Evolutionary conservation across 495 filamentous ascomycete species (phyloP).

Genomic region (Penicillium tannophilum): DNA sequence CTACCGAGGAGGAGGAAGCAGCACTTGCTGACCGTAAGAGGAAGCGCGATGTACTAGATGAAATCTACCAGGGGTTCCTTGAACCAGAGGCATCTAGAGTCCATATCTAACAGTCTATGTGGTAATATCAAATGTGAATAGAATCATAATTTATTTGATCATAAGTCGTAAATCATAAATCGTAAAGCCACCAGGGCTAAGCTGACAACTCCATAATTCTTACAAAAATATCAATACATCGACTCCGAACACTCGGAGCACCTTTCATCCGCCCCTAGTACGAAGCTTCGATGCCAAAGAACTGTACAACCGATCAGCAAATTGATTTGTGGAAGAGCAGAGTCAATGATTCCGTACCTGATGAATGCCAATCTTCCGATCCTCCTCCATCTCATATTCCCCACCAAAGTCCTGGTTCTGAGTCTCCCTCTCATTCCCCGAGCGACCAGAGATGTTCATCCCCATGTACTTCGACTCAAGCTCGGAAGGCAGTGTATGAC

Average conservation of each 20-base stretch:
- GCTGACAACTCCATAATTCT: background rate
- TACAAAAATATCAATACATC: background rate
- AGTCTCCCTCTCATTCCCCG: conserved; percentile 36
- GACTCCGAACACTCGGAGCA: background rate
- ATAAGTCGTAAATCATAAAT: conserved; percentile 2
- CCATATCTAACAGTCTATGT: background rate
- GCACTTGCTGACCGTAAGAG: conserved; percentile 47
- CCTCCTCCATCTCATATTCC: conserved; percentile 38
- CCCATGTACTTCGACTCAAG: conserved; percentile 51
- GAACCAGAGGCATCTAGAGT: conserved; percentile 8
- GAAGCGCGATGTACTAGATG: conserved; percentile 52
- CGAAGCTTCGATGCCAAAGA: background rate
- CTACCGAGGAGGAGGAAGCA: conserved; percentile 46
- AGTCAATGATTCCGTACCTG: conserved; percentile 8
- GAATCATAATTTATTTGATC: conserved; percentile 7
- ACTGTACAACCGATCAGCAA: background rate
- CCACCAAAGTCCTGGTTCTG: conserved; percentile 47
- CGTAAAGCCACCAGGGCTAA: background rate
- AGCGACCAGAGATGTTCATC: conserved; percentile 36
- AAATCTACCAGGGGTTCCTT: conserved; percentile 47
- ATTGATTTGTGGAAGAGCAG: background rate
- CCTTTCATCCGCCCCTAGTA: background rate
- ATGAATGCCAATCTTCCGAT: conserved; percentile 30
- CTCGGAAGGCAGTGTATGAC: conserved; percentile 45
- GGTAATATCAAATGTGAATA: background rate